Conservation (phyloP, 352 stramenopile species). For the Plasmopara muralis region DNA sequence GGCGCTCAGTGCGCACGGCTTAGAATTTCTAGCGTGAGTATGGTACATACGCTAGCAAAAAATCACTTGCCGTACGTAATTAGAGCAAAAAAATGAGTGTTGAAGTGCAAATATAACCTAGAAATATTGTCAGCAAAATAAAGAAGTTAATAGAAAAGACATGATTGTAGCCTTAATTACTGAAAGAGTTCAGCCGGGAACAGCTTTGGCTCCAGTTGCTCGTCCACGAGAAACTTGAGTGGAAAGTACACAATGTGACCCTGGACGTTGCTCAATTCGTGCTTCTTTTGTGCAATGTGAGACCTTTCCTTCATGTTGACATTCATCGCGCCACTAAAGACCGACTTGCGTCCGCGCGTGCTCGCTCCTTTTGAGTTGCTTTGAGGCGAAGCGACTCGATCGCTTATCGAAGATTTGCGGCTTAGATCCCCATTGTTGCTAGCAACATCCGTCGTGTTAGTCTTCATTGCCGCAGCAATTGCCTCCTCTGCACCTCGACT, state of each 20-base stretch:
- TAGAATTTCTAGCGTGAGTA: too few species aligned
- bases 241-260: constrained; percentile 85
- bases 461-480: constrained; percentile 16
- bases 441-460: constrained; percentile 11
- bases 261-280: constrained; percentile 59
- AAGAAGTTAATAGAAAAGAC: too few species aligned
- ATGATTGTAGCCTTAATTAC: constrained; percentile 12
- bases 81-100: too few species aligned
- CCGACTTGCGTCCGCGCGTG: constrained; percentile 27
- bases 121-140: too few species aligned
- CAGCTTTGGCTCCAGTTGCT: constrained; percentile 75
- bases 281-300: constrained; percentile 54
- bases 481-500: constrained; percentile 24
- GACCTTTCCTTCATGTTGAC: constrained; percentile 64
- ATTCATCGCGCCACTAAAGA: constrained; percentile 54
- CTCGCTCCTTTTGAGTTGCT: constrained; percentile 16
- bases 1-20: too few species aligned
- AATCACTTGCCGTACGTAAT: too few species aligned
- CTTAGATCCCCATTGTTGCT: constrained; percentile 21
- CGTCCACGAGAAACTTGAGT: constrained; percentile 75
- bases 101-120: too few species aligned
- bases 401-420: constrained; percentile 22
- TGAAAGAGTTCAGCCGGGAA: constrained; percentile 79
- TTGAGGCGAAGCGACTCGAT: constrained; percentile 12
- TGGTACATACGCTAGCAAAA: too few species aligned